phyloP scores from a whole-genome alignment of 257 asterid species.

The Nicotiana tomentosiformis region DNA sequence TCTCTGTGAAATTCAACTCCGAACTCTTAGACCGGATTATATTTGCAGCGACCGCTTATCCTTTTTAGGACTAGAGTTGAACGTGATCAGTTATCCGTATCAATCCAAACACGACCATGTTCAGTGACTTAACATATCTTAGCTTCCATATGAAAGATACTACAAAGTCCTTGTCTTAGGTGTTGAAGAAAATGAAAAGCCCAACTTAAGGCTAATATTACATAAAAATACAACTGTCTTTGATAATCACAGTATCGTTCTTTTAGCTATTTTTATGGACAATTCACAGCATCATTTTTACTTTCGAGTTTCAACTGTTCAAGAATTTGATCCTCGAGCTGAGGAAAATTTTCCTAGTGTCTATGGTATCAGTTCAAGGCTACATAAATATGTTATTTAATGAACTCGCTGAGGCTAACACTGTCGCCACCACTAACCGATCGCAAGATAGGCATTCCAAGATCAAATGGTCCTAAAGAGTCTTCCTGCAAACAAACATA shows the following conservation, averaged over 20 bases:
- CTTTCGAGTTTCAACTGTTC: neutral
- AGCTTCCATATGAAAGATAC: neutral
- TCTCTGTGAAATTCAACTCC: too few relatives aligned
- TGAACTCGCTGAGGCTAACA: conserved; percentile 18
- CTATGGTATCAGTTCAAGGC: neutral
- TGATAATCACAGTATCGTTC: neutral
- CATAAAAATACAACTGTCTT: neutral
- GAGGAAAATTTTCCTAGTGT: neutral
- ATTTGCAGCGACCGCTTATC: too few relatives aligned
- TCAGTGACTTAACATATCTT: too few relatives aligned
- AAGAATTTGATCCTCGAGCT: neutral
- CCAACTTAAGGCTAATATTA: neutral
- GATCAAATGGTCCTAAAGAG: conserved; percentile 24
- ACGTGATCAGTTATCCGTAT: too few relatives aligned
- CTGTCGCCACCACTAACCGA: conserved; percentile 20
- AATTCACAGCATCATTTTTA: neutral
- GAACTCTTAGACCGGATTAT: too few relatives aligned
- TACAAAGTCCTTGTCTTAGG: neutral
- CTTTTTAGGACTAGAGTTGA: too few relatives aligned
- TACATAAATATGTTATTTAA: neutral
- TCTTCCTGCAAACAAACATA: conserved; percentile 32
- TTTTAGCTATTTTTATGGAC: neutral
- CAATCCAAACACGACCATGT: too few relatives aligned
- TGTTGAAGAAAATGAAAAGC: neutral
- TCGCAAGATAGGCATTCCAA: conserved; percentile 11